Base-by-base conservation (phyloP, 352 stramenopile genomes). In the Phytophthora pisi region DNA sequence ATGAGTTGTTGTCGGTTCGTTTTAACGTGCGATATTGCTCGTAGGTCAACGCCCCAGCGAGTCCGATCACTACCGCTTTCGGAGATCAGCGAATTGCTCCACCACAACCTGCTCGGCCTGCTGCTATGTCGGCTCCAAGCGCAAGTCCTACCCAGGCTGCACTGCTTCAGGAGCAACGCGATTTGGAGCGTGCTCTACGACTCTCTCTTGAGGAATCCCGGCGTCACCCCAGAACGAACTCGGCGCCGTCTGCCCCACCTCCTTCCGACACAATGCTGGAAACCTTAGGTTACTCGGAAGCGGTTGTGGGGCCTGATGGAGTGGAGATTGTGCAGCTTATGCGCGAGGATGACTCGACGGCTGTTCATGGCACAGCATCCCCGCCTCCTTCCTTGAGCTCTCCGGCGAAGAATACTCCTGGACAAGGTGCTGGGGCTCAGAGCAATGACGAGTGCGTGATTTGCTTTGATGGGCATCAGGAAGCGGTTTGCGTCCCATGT, bases 291-390 rank as follows among this genome's bases (percentile, higher is more conserved):
- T 87, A 80, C 8, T 74, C 81, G 7, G 71, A 85, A 54, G 74
- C 83, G 0, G 75, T 75, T 6, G 66, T 93, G 24, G 85, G 76
- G 0, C 70, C 83, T 13, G 83, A 93, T 62, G 87, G 87, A 10
- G 87, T 93, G 11, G 87, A 93, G 69, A 95, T 95, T 64, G 83
- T 92, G 16, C 87, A 95, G 69, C 75, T 81, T 38, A 61, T 83
- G 50, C 64, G 61, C 45, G 70, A 76, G 13, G 67, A 76, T 49
- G 67, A 68, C n/a, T 52, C 43, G n/a, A 51, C 52, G 4, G 36
- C 55, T 53, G 53, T 16, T 10, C 47, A 55, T 56, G 18, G 23
- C 40, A 36, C 54, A 40, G 10, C 77, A 70, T 36, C 67, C 65
- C 31, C 50, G 61, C 40, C 61, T 66, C 18, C 45, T 40, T 43